Evolutionary conservation across 2,329 filamentous ascomycete genomes (phyloP), one percentile per base, ranked within the genome.

Genomic region (Fusarium neocosmosporiellum): DNA sequence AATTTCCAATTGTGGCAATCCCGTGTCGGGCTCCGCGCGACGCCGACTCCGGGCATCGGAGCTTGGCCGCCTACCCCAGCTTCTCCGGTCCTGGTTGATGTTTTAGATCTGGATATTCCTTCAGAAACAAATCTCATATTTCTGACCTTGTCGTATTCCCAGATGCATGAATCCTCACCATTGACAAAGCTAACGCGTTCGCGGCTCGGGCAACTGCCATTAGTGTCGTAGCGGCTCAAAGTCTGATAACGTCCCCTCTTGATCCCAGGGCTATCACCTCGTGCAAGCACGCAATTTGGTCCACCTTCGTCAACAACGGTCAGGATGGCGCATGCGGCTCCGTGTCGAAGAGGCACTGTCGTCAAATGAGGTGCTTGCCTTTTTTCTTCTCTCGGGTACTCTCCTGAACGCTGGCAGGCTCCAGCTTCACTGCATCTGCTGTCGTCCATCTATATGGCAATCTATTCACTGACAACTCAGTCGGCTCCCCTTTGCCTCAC

Each of bases 281-380:
- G 64, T 65, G 59, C 57, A 65, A 77, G 75, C 75, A 77, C 75
- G 75, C 75, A 77, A 77, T 77, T 64, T 34, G 66, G 66, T 75
- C 75, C 70, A 77, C 73, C 67, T 65, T 59, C 22, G 29, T 70
- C 66, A 65, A 73, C 66, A 68, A 65, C 57, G 22, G 60, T 43
- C 64, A 76, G 46, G 29, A 70, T 72, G 39, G 53, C 64, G 60
- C 66, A 63, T 69, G 39, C 61, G 50, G 48, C 46, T 63, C 50
- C 55, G 55, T 34, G 36, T 36, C 53, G 31, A 65, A 29, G 7
- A 55, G 41, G 58, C 46, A 46, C 61, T 60, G 39, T 43, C 46
- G 54, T 48, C 34, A 39, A 65, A 62, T 59, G 34, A 46, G 63
- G 46, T 48, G 46, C 59, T 41, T 61, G 48, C 29, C 54, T 13